Percentiles rank a stretch among this genome's conserved stretches.
phyloP scores from a whole-genome alignment of 176 grass and related monocot genomes.

The Triticum urartu region DNA sequence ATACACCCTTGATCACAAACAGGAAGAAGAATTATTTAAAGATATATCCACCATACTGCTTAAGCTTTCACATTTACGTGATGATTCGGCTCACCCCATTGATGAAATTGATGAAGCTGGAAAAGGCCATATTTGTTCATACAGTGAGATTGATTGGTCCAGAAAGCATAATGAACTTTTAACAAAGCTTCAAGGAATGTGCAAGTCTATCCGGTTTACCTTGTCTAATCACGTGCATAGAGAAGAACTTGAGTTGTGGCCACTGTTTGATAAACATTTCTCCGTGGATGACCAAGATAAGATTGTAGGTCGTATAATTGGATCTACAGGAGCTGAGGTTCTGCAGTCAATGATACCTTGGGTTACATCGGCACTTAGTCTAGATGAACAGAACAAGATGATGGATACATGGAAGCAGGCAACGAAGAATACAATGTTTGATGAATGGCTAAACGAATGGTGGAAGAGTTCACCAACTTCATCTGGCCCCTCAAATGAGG shows the following conservation, averaged over 20 bases:
- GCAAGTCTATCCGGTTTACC: constrained; percentile 79
- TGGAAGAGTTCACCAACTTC: constrained; percentile 52
- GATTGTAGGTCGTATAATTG: constrained; percentile 86
- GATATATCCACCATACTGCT: constrained; percentile 66
- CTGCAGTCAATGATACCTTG: constrained; percentile 96
- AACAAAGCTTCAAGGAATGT: constrained; percentile 86
- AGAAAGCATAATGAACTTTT: constrained; percentile 71
- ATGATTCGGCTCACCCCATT: constrained; percentile 15
- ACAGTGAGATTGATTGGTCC: constrained; percentile 39
- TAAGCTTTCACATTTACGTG: constrained; percentile 58
- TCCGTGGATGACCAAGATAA: constrained; percentile 91
- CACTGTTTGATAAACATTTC: constrained; percentile 88
- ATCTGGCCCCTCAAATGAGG: constrained; percentile 20
- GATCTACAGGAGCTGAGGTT: constrained; percentile 91
- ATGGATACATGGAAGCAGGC: constrained; percentile 82
- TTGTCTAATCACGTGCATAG: constrained; percentile 77
- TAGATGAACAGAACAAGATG: constrained; percentile 77
- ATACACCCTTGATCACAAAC: constrained; percentile 90
- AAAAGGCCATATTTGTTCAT: constrained; percentile 22
- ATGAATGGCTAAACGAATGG: constrained; percentile 93
- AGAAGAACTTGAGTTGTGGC: constrained; percentile 94
- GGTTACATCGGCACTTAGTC: constrained; percentile 80
- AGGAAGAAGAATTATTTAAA: constrained; percentile 82
- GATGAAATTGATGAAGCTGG: constrained; percentile 3
- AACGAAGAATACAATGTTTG: constrained; percentile 88